Evolutionary conservation across 805 yeast genomes (phyloP), one percentile per base, ranked within the genome.

Genomic region (Kurtzmaniella fragi): DNA sequence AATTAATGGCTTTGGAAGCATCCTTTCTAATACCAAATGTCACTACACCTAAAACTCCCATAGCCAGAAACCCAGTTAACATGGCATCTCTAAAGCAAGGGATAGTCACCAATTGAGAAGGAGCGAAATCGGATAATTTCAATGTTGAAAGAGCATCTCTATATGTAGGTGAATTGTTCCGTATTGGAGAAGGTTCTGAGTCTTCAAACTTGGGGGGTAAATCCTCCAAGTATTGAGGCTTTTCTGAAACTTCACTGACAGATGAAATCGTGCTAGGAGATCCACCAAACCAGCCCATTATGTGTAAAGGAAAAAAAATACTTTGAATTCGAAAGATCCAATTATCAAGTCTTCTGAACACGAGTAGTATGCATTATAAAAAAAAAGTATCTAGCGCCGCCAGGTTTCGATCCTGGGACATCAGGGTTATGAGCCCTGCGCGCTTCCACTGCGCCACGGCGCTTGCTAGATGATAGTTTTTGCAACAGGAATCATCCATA

Each of bases 361-460:
- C n/a, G n/a, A n/a, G n/a, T n/a, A n/a, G n/a, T n/a, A n/a, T n/a
- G n/a, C n/a, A n/a, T n/a, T n/a, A n/a, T n/a, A n/a, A n/a, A n/a
- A n/a, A 48, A 49, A 46, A 71, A 67, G 63, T 61, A 52, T 51
- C 29, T 83, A 84, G 93, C 93, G 87, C 84, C 83, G 87, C 87
- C 77, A 70, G 86, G 93, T 84, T 83, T 84, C 95, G 95, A 84
- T 84, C 95, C 89, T 71, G 78, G 89, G 95, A 83, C 91, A 82
- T 84, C 91, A 84, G 93, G 91, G 95, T 84, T 84, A 84, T 84
- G 95, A 84, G 95, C 95, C 93, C 93, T 82, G 91, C 91, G 91
- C 93, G 93, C 91, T 84, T 84, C 95, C 95, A 82, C 95, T 84
- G 91, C 95, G 93, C 91, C 91, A 84, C 89, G 83, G 84, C 90